A percentile compares a stretch with the other conserved stretches of the same genome.
phyloP scores from a whole-genome alignment of 139 green algal species.

The Picochlorum costavermella region DNA sequence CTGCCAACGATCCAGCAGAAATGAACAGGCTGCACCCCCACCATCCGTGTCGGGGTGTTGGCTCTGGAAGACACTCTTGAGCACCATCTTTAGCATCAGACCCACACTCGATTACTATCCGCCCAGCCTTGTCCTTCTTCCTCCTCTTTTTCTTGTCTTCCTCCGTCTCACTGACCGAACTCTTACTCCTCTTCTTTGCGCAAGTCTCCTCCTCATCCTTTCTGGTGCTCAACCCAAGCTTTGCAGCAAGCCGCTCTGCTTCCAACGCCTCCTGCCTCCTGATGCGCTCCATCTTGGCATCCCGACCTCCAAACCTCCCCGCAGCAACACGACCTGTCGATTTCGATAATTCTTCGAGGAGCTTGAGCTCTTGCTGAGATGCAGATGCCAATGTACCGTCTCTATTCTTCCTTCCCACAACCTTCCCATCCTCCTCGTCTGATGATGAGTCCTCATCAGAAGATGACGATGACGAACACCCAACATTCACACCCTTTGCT shows the following conservation, averaged over 20 bases:
- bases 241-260: constrained; percentile 8
- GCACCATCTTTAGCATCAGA: background rate
- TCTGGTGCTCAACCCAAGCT: constrained; percentile 6
- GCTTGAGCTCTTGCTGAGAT: constrained; percentile 44
- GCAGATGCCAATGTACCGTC: constrained; percentile 54
- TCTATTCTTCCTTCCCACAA: constrained; percentile 26
- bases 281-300: constrained; percentile 75
- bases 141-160: constrained; percentile 15
- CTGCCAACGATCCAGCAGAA: constrained; percentile 49
- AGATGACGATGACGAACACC: constrained; percentile 7
- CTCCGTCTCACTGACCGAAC: background rate
- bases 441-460: background rate
- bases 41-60: constrained; percentile 49
- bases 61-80: background rate
- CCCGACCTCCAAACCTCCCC: constrained; percentile 56
- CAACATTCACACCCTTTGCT: constrained; percentile 25
- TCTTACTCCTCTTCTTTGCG: background rate
- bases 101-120: background rate
- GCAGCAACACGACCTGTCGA: constrained; percentile 31
- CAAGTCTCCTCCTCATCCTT: background rate
- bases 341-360: constrained; percentile 54
- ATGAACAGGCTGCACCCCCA: constrained; percentile 64
- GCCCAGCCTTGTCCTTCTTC: background rate
- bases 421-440: background rate
- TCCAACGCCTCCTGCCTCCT: constrained; percentile 36